Evolutionary conservation across 2,329 filamentous ascomycete genomes (phyloP).

Genomic region (Xylariales sp.): DNA sequence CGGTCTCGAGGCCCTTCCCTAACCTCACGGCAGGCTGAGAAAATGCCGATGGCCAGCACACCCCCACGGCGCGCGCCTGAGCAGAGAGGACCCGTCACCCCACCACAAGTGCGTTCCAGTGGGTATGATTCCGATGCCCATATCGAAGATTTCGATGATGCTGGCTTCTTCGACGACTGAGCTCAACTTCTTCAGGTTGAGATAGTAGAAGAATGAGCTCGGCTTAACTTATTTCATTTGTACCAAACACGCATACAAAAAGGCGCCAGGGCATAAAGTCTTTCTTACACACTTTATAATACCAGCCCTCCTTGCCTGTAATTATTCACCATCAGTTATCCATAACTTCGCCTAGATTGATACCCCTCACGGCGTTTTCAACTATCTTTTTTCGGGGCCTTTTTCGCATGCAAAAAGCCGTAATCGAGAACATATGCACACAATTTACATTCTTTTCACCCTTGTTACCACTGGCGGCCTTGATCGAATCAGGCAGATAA

Average conservation of each 20-base stretch:
- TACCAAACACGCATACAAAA: no score
- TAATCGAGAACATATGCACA: background rate
- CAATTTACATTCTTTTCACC: no score
- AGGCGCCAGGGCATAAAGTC: no score
- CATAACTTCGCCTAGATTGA: slow-evolving; percentile 7
- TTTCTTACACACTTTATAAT: slow-evolving; percentile 9
- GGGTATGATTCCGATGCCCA: slow-evolving; percentile 57
- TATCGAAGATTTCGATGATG: slow-evolving; percentile 55
- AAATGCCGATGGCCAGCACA: slow-evolving; percentile 33
- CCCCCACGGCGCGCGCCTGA: slow-evolving; percentile 33
- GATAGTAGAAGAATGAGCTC: background rate
- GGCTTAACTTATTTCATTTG: background rate
- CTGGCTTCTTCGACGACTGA: slow-evolving; percentile 52
- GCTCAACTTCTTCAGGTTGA: background rate
- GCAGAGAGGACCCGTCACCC: slow-evolving; percentile 45
- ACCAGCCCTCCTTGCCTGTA: slow-evolving; percentile 16
- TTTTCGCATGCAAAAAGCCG: background rate
- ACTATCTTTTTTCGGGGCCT: slow-evolving; percentile 5
- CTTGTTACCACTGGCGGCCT: no score
- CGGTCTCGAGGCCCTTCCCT: slow-evolving; percentile 25
- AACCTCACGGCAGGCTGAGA: slow-evolving; percentile 32
- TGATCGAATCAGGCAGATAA: no score
- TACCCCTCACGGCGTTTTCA: slow-evolving; percentile 4
- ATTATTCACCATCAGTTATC: slow-evolving; percentile 2
- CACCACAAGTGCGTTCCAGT: slow-evolving; percentile 56